Conservation (phyloP, 306 rosid species). For the Cucumis hystrix region DNA sequence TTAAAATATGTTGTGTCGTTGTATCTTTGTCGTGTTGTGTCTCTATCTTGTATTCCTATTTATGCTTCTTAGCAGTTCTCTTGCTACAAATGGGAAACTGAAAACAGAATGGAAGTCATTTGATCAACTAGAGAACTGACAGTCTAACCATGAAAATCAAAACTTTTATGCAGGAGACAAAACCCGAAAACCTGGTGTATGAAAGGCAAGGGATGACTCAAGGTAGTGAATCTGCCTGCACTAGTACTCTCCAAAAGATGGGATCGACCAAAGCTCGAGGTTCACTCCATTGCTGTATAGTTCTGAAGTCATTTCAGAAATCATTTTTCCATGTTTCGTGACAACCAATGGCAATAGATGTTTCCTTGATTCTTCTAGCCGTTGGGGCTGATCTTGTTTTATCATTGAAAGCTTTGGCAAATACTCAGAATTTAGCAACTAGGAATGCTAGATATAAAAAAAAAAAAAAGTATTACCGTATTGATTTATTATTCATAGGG, state of each 20-base stretch:
- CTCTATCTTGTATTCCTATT: too few species aligned
- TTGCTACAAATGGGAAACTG: not conserved
- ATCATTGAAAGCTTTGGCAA: not conserved
- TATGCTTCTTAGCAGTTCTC: too few species aligned
- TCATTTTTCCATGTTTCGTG: not conserved
- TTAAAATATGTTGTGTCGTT: too few species aligned
- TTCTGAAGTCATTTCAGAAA: not conserved
- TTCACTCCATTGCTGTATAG: conserved; percentile 1
- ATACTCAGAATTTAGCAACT: not conserved
- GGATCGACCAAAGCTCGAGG: not conserved
- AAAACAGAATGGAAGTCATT: not conserved
- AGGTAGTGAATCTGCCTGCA: not conserved
- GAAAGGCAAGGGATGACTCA: not conserved
- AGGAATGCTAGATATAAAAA: not conserved
- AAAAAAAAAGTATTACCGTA: not conserved
- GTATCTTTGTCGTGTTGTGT: too few species aligned
- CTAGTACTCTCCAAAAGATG: not conserved
- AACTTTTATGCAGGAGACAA: not conserved
- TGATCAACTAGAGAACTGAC: not conserved
- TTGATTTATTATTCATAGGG: not conserved
- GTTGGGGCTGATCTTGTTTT: not conserved
- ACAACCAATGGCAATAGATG: not conserved
- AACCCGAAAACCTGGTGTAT: not conserved
- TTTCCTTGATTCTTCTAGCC: not conserved
- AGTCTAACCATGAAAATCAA: not conserved